Evolutionary conservation across 2,329 filamentous ascomycete genomes (phyloP).

Genomic region (Arthrobotrys entomopaga): DNA sequence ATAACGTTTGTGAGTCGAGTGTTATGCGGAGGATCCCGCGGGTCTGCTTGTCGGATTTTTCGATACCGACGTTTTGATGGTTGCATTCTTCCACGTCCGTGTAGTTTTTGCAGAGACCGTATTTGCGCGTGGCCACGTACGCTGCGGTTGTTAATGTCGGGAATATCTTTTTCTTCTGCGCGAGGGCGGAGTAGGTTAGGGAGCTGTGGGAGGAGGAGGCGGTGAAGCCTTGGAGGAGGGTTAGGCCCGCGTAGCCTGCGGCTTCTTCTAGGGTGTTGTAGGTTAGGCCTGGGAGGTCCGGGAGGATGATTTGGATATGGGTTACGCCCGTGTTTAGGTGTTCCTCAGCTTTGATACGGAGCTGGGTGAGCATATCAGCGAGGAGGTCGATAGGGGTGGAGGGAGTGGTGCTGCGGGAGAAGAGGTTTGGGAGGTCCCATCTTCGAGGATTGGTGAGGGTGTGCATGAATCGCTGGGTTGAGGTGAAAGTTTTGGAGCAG

Average conservation of each 20-base stretch:
- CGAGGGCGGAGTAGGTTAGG: neutral
- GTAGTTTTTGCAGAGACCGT: conserved; percentile 19
- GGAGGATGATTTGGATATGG: conserved; percentile 9
- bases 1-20: conserved; percentile 16
- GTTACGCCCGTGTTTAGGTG: neutral
- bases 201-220: neutral
- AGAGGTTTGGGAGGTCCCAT: neutral
- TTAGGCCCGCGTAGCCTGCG: neutral
- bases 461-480: conserved; percentile 10
- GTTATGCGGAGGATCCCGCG: conserved; percentile 16
- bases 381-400: neutral
- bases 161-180: neutral
- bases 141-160: conserved; percentile 14
- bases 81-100: neutral
- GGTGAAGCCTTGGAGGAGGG: conserved; percentile 28
- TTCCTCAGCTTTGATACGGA: conserved; percentile 1
- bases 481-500: conserved; percentile 5
- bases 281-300: conserved; percentile 11
- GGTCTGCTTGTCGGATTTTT: neutral
- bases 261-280: conserved; percentile 3
- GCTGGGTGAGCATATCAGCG: conserved; percentile 1
- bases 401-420: neutral
- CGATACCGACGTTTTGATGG: neutral
- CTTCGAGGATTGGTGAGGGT: neutral
- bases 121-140: neutral